Evolutionary conservation across 148 eudicot genomes (phyloP).

Genomic region (Euryodendron excelsum): DNA sequence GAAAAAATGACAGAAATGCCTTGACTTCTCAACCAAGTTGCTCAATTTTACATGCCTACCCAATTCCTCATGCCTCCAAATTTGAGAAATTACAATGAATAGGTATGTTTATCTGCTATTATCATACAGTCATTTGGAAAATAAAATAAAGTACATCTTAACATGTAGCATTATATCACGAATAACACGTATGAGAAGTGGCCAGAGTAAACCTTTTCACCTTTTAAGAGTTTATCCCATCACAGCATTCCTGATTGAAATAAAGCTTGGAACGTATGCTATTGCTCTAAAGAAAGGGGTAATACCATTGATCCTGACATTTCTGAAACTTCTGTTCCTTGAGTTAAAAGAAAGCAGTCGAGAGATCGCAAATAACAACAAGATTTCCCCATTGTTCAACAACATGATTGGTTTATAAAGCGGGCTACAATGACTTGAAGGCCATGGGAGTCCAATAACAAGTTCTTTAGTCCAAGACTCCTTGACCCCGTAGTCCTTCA

Average conservation of each 20-base stretch:
- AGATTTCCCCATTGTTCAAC: constrained; percentile 18
- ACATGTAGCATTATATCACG: not conserved
- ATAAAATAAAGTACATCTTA: too few species aligned
- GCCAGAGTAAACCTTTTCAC: not conserved
- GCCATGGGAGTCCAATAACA: constrained; percentile 30
- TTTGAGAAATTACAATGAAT: too few species aligned
- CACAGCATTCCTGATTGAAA: not conserved
- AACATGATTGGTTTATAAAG: constrained; percentile 7
- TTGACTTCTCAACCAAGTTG: not conserved
- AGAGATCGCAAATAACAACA: constrained; percentile 27
- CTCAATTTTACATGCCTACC: not conserved
- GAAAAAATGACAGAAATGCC: not conserved
- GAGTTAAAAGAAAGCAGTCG: constrained; percentile 23
- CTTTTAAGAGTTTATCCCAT: not conserved
- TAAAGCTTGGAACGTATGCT: constrained; percentile 28
- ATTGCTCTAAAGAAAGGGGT: constrained; percentile 15
- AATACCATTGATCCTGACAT: not conserved
- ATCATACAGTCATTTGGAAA: too few species aligned
- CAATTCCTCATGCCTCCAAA: not conserved
- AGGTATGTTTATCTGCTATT: too few species aligned
- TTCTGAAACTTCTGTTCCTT: constrained; percentile 7
- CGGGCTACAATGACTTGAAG: not conserved
- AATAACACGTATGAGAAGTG: not conserved
- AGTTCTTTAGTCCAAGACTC: constrained; percentile 37
- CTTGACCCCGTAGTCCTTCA: constrained; percentile 40